Percentiles rank a stretch among this genome's conserved stretches.
phyloP scores from a whole-genome alignment of 768 basidiomycete species.

The Suillus luteus region DNA sequence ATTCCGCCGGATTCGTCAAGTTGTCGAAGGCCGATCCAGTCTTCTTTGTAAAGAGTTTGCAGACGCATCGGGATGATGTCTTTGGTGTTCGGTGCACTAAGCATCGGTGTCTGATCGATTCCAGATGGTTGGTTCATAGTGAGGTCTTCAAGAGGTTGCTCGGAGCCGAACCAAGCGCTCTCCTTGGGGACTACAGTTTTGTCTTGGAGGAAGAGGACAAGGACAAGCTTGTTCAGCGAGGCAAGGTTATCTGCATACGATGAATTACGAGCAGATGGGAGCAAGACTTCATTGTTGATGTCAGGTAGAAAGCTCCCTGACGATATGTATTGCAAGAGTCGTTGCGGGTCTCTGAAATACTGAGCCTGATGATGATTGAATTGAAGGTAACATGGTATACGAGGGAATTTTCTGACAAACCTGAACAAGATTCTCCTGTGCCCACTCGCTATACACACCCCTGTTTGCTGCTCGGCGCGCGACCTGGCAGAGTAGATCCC shows the following conservation, averaged over 20 bases:
- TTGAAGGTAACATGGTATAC: conserved; percentile 4
- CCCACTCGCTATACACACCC: conserved; percentile 76
- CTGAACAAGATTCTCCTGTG: conserved; percentile 74
- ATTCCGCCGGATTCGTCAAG: conserved; percentile 70
- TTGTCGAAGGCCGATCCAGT: conserved; percentile 78
- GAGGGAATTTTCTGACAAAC: conserved; percentile 35
- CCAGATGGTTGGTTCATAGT: neutral
- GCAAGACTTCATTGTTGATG: conserved; percentile 74
- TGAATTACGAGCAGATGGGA: conserved; percentile 50
- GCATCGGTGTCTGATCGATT: conserved; percentile 18
- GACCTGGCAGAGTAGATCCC: conserved; percentile 69
- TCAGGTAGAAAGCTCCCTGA: conserved; percentile 67
- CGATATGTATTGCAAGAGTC: conserved; percentile 56
- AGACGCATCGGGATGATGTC: conserved; percentile 66
- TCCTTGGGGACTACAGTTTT: conserved; percentile 83
- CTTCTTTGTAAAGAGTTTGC: conserved; percentile 73
- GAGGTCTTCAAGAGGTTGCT: conserved; percentile 39
- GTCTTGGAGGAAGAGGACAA: conserved; percentile 74
- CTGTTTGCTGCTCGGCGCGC: conserved; percentile 61
- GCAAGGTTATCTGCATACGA: conserved; percentile 64
- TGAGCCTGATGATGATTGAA: conserved; percentile 58
- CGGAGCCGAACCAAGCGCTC: conserved; percentile 84
- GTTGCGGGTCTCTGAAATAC: conserved; percentile 77
- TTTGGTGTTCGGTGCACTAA: conserved; percentile 19
- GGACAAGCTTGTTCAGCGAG: conserved; percentile 65